Conservation (phyloP, 2,329 filamentous ascomycete species). For the Fusarium annulatum region DNA sequence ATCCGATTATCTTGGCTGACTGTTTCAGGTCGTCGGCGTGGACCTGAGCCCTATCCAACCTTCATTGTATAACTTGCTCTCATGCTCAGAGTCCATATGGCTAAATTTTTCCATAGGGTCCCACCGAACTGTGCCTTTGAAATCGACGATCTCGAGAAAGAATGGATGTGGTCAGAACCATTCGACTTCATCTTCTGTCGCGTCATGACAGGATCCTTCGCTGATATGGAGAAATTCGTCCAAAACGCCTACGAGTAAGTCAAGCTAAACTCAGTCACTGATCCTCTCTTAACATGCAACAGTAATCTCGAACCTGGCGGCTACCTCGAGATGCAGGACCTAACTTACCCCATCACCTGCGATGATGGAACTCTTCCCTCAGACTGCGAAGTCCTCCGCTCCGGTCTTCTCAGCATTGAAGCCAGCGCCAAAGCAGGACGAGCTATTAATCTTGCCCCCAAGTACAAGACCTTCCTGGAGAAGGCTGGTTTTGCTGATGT, state of each 20-base stretch:
- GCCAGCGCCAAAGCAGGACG: constrained; percentile 10
- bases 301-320: constrained; percentile 5
- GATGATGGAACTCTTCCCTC: not conserved
- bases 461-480: constrained; percentile 7
- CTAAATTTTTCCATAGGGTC: not conserved
- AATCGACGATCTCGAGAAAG: constrained; percentile 11
- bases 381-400: not conserved
- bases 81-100: rapidly evolving
- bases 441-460: not conserved
- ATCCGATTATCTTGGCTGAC: not conserved
- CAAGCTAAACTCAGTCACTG: rapidly evolving
- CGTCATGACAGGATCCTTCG: constrained; percentile 13
- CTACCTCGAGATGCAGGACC: constrained; percentile 15
- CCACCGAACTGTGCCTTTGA: constrained; percentile 3
- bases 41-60: constrained; percentile 13
- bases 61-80: not conserved
- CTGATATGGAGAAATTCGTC: constrained; percentile 1
- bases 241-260: not conserved
- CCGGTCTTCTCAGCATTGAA: not conserved
- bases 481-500: constrained; percentile 1
- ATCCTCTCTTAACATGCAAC: rapidly evolving
- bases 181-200: constrained; percentile 13
- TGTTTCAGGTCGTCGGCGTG: not conserved
- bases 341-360: constrained; percentile 12
- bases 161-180: constrained; percentile 8